A percentile compares a stretch with the other conserved stretches of the same genome.
phyloP scores from a whole-genome alignment of 306 rosid genomes.

The Acmispon strigosus region DNA sequence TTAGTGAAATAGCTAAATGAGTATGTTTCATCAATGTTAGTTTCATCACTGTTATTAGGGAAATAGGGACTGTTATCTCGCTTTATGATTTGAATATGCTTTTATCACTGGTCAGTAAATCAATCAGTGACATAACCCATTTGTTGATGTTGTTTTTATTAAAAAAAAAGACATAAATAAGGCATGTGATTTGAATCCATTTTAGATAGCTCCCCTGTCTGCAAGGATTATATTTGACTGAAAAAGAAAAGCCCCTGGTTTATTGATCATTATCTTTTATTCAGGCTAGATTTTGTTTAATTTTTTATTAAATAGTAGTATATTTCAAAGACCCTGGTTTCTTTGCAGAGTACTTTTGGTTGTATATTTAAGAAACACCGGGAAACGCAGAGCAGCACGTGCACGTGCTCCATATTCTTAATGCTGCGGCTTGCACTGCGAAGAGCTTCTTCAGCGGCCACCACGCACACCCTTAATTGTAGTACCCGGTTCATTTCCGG shows the following conservation, averaged over 20 bases:
- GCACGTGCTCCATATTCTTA: too few relatives aligned
- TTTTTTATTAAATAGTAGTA: not conserved
- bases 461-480: not conserved
- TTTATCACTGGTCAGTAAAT: too few relatives aligned
- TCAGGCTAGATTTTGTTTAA: not conserved
- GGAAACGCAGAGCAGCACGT: too few relatives aligned
- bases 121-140: too few relatives aligned
- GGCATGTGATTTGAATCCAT: not conserved
- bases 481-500: slow-evolving; percentile 15
- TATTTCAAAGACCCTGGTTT: not conserved
- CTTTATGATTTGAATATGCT: too few relatives aligned
- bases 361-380: too few relatives aligned
- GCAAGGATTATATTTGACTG: not conserved
- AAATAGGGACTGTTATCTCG: too few relatives aligned
- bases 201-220: not conserved
- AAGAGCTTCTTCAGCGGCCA: not conserved
- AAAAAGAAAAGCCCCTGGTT: not conserved
- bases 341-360: not conserved
- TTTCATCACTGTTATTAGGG: too few relatives aligned
- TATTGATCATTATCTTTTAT: not conserved
- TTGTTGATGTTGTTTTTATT: not conserved
- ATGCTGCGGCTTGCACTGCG: slow-evolving; percentile 21
- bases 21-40: too few relatives aligned
- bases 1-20: too few relatives aligned
- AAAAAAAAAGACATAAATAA: not conserved